Evolutionary conservation across 805 yeast species (phyloP).

Genomic region (Pichia exigua): DNA sequence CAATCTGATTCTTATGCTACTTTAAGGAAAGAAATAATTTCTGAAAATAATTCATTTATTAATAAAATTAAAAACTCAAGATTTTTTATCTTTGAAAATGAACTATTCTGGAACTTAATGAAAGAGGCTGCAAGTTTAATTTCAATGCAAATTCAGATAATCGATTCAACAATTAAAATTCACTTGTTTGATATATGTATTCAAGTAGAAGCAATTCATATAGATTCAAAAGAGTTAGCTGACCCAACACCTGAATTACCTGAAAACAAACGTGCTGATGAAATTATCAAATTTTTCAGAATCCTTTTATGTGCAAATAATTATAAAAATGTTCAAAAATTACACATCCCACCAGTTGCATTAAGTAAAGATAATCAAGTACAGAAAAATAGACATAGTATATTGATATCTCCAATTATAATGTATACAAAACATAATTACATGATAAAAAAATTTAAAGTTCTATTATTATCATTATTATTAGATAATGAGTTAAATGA

Average conservation of each 20-base stretch:
- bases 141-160: constrained; percentile 60
- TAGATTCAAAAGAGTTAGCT: neutral
- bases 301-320: constrained; percentile 56
- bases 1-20: constrained; percentile 8
- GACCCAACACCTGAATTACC: constrained; percentile 12
- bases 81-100: constrained; percentile 78
- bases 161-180: constrained; percentile 55
- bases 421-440: constrained; percentile 52
- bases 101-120: constrained; percentile 67
- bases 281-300: constrained; percentile 45
- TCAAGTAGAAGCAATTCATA: constrained; percentile 45
- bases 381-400: constrained; percentile 17
- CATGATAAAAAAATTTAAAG: constrained; percentile 30
- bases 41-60: constrained; percentile 25
- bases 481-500: constrained; percentile 13
- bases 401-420: constrained; percentile 47
- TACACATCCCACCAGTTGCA: constrained; percentile 40
- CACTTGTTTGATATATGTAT: constrained; percentile 59
- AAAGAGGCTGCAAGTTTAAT: constrained; percentile 67
- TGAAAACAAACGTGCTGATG: constrained; percentile 40
- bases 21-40: neutral
- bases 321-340: constrained; percentile 36
- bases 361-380: constrained; percentile 25
- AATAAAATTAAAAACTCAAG: constrained; percentile 62
- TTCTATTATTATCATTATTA: constrained; percentile 16